Percentiles rank a stretch among this genome's conserved stretches.
Conservation (phyloP, 352 stramenopile species). For the Pythium grandisporangium region DNA sequence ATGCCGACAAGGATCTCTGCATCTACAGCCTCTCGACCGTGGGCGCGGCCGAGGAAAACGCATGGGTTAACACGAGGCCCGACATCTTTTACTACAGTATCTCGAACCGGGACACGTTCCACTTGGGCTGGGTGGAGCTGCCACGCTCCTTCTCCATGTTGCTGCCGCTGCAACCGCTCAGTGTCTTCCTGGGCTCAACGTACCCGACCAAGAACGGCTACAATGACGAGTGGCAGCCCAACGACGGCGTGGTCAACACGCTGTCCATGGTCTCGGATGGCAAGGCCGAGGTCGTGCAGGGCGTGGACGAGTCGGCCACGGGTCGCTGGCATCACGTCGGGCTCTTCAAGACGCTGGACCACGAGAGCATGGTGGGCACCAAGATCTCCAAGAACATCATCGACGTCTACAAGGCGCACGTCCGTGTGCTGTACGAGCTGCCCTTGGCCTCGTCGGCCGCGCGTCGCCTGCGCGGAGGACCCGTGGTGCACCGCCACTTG, state of each 20-base stretch:
- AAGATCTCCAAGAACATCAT: constrained; percentile 13
- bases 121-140: constrained; percentile 9
- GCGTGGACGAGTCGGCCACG: constrained; percentile 7
- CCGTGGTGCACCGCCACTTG: constrained; percentile 7
- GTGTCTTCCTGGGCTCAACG: constrained; percentile 12
- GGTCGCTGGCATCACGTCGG: constrained; percentile 19
- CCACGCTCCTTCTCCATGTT: constrained; percentile 14
- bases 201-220: constrained; percentile 13
- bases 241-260: constrained; percentile 21
- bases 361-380: constrained; percentile 13
- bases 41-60: constrained; percentile 17
- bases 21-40: constrained; percentile 17
- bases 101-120: constrained; percentile 19
- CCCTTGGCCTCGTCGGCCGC: not conserved
- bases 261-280: constrained; percentile 14
- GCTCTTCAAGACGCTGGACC: constrained; percentile 14
- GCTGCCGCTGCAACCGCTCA: constrained; percentile 9
- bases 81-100: constrained; percentile 26
- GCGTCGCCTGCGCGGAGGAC: constrained; percentile 3
- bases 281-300: constrained; percentile 10
- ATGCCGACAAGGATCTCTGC: constrained; percentile 13
- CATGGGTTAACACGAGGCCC: constrained; percentile 20
- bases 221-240: constrained; percentile 13
- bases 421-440: constrained; percentile 14
- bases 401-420: constrained; percentile 10